Base-by-base conservation (phyloP, 805 yeast genomes). In the Tetrapisispora namnaoensis region DNA sequence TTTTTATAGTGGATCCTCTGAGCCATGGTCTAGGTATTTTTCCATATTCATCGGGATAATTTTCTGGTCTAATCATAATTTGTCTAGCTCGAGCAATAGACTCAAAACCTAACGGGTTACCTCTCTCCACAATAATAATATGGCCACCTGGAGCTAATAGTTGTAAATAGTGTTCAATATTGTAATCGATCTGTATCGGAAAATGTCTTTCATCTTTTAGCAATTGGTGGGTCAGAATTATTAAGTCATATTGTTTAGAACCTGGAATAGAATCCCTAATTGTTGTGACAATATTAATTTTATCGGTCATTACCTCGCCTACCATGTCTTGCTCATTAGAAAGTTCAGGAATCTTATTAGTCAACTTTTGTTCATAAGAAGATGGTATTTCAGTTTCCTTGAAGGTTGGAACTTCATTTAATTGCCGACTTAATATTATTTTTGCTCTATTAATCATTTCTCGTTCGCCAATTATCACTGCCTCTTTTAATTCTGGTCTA, bases 91-190 rank as follows among this genome's bases (percentile, higher is more conserved):
- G 73, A 0, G 96, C 95, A 49, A 89, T 76, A 2, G 80, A 73
- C 66, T 93, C 99, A 61, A 87, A 87, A 0, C 98, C 98, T 32
- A 81, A 60, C 0, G 97, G 87, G 49, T 84, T 86, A 2, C 99
- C 99, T 53, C 96, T 73, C 67, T 93, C 98, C 2, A 90, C 68
- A 1, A 93, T 62, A 1, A 89, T 82, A 13, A 91, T 66, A 50
- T 82, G 81, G 0, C 98, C 99, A 11, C 79, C 78, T 0, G 96
- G 96, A 16, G 78, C 76, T 42, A 90, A 67, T 17, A 85, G 67
- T 17, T 73, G 70, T 22, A 89, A 69, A 34, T 84, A 70, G 51
- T 73, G 71, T 52, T 82, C 79, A 10, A 87, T 58, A 46, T 75
- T 81, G 21, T 73, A 72, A 63, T 89, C 97, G 4, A 87, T 82